phyloP scores from a whole-genome alignment of 495 filamentous ascomycete genomes.

The Podospora anserina region DNA sequence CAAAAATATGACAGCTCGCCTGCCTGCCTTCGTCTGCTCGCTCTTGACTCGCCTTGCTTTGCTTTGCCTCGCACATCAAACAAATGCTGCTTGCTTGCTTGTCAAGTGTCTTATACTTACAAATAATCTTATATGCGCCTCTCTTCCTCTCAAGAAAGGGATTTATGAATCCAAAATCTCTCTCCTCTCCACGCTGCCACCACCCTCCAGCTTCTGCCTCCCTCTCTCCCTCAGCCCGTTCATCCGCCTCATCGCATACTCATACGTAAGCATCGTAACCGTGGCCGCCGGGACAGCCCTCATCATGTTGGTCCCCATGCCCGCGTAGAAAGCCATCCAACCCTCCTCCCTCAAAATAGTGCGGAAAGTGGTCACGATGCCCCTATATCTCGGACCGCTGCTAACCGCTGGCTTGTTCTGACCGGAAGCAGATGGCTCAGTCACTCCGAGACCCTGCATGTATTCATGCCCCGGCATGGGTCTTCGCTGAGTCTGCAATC shows the following conservation, averaged over 20 bases:
- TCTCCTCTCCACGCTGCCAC: background rate
- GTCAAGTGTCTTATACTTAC: background rate
- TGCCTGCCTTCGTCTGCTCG: background rate
- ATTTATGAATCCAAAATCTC: slow-evolving; percentile 4
- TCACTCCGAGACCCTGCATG: slow-evolving; percentile 57
- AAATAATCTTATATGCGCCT: background rate
- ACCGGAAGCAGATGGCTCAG: background rate
- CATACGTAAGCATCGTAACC: slow-evolving; percentile 96
- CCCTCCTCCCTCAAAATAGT: slow-evolving; percentile 89
- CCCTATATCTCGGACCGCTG: slow-evolving; percentile 63
- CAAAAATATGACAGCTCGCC: background rate
- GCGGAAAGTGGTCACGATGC: slow-evolving; percentile 75
- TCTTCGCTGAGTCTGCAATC: slow-evolving; percentile 82
- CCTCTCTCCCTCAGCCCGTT: slow-evolving; percentile 36
- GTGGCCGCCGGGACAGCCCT: slow-evolving; percentile 91
- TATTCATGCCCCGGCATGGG: slow-evolving; percentile 57
- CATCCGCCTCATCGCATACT: slow-evolving; percentile 67
- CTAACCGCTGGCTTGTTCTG: slow-evolving; percentile 3
- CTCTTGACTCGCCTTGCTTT: background rate
- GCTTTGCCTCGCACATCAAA: background rate
- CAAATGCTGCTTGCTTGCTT: background rate
- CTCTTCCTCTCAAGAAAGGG: background rate
- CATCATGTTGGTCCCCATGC: slow-evolving; percentile 97
- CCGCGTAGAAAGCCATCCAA: slow-evolving; percentile 94
- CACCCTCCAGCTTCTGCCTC: slow-evolving; percentile 28